Conservation (phyloP, 2,329 filamentous ascomycete species). For the Pseudonectria foliicola region DNA sequence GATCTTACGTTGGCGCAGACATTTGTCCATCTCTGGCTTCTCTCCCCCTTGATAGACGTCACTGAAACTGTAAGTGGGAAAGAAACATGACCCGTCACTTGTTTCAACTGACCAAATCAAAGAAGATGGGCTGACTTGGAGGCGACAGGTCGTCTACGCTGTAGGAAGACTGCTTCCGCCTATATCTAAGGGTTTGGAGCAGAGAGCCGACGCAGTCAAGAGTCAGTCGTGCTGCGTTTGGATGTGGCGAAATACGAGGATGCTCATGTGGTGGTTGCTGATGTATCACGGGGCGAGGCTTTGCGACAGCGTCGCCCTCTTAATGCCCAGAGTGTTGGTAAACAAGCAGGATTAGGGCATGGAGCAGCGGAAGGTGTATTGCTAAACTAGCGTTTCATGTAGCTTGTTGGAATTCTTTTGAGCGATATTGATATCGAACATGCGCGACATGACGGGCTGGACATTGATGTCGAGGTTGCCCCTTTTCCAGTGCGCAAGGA, state of each 20-base stretch:
- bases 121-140: neutral
- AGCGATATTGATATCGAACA: no score
- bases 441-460: no score
- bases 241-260: slow-evolving; percentile 5
- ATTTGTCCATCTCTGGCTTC: slow-evolving; percentile 12
- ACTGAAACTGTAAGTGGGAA: slow-evolving; percentile 14
- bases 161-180: neutral
- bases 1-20: slow-evolving; percentile 4
- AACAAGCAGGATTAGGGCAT: neutral
- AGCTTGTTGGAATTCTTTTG: no score
- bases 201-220: slow-evolving; percentile 1
- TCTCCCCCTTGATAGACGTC: slow-evolving; percentile 17
- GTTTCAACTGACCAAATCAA: no score
- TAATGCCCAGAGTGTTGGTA: neutral
- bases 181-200: neutral
- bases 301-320: slow-evolving; percentile 1
- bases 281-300: slow-evolving; percentile 3
- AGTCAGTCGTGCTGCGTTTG: slow-evolving; percentile 5
- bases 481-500: no score
- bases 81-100: no score
- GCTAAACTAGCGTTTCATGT: neutral
- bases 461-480: no score
- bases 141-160: slow-evolving; percentile 1
- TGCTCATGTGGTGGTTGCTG: slow-evolving; percentile 2
- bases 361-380: no score